Evolutionary conservation across 2,329 filamentous ascomycete species (phyloP).

Genomic region (Colletotrichum australisinense): DNA sequence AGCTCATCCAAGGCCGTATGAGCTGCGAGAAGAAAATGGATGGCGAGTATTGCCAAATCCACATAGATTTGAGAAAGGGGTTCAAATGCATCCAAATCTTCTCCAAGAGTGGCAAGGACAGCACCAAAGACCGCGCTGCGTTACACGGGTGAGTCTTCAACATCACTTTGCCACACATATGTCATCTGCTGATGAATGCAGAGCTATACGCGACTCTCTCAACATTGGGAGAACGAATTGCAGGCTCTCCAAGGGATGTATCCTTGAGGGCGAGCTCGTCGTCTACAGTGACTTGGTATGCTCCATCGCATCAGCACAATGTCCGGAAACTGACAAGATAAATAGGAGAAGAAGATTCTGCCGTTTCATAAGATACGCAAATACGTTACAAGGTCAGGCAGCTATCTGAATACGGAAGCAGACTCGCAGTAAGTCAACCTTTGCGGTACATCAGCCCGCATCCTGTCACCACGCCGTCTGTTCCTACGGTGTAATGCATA

Average conservation of each 20-base stretch:
- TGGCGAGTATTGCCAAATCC: slow-evolving; percentile 91
- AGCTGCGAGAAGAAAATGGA: slow-evolving; percentile 87
- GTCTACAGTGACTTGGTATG: slow-evolving; percentile 76
- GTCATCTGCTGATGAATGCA: slow-evolving; percentile 40
- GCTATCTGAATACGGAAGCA: slow-evolving; percentile 72
- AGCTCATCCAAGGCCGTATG: slow-evolving; percentile 71
- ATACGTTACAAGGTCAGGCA: slow-evolving; percentile 79
- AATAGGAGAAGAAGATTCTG: slow-evolving; percentile 69
- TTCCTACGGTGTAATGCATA: background rate
- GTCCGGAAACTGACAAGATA: slow-evolving; percentile 33
- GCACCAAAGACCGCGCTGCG: slow-evolving; percentile 74
- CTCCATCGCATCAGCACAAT: background rate
- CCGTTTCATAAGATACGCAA: slow-evolving; percentile 87
- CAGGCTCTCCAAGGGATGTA: slow-evolving; percentile 73
- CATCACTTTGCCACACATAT: background rate
- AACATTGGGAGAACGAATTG: slow-evolving; percentile 69
- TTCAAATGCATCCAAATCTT: slow-evolving; percentile 78
- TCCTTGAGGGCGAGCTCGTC: slow-evolving; percentile 86
- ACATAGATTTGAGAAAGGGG: slow-evolving; percentile 74
- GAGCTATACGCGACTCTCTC: slow-evolving; percentile 73
- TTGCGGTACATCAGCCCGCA: background rate
- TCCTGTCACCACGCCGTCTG: background rate
- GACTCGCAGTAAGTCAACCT: slow-evolving; percentile 71
- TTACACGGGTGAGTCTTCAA: slow-evolving; percentile 63
- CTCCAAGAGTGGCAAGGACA: slow-evolving; percentile 92